phyloP scores from a whole-genome alignment of 345 rosid genomes.

The Lepidium aucheri region DNA sequence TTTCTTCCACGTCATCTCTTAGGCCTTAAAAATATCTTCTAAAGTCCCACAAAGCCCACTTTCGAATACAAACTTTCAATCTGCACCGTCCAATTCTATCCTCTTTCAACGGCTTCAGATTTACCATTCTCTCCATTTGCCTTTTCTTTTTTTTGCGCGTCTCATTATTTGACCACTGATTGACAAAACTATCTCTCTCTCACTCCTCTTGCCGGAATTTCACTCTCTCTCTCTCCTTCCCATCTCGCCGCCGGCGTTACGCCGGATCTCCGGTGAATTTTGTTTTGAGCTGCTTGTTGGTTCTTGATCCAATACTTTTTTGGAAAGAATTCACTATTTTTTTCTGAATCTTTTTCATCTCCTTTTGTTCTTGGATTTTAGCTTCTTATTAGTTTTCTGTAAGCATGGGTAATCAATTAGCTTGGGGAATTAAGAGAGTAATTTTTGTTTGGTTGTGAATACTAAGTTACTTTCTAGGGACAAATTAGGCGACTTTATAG shows the following conservation, averaged over 20 bases:
- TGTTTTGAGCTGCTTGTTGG: background rate
- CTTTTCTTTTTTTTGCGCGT: background rate
- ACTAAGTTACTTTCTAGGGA: conserved; percentile 3
- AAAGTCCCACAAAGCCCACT: background rate
- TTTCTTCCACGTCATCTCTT: conserved; percentile 31
- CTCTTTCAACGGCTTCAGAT: conserved; percentile 10
- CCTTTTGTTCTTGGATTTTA: background rate
- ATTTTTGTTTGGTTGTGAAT: background rate
- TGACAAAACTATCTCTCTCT: background rate
- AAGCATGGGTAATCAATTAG: conserved; percentile 8
- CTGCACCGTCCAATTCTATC: conserved; percentile 19
- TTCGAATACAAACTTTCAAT: background rate
- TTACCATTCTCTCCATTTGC: background rate
- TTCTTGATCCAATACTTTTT: background rate
- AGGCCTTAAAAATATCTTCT: conserved; percentile 11
- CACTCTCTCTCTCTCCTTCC: background rate
- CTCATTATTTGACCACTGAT: conserved; percentile 11
- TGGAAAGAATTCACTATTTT: background rate
- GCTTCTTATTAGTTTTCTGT: background rate
- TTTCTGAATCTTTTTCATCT: background rate
- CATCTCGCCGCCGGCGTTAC: conserved; percentile 5
- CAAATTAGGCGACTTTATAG: conserved; percentile 12
- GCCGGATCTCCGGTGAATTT: conserved; percentile 20
- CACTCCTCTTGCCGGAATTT: conserved; percentile 16
- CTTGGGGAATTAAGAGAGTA: conserved; percentile 9